These are phyloP conservation scores for Puccinia coronata DNA, from an alignment of 1,284 basidiomycete genomes.

Conservation along the genomic window DNA sequence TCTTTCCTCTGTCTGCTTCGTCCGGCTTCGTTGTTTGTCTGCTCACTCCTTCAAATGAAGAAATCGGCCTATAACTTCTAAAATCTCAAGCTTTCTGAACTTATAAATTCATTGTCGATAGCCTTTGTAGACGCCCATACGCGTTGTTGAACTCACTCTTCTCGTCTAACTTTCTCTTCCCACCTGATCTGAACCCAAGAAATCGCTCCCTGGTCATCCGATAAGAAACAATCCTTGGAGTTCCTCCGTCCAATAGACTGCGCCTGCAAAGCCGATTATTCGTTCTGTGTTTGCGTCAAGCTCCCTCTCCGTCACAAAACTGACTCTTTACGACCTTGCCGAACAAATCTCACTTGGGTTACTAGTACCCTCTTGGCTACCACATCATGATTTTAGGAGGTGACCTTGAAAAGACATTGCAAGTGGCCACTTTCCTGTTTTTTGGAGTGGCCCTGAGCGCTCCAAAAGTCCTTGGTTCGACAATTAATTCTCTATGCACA, in stretches of 20 bases:
- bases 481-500: background rate
- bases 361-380: background rate
- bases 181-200: background rate
- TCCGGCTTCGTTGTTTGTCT: background rate
- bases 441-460: background rate
- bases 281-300: background rate
- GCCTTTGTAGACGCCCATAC: too few relatives aligned
- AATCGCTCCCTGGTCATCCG: background rate
- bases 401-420: background rate
- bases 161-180: background rate
- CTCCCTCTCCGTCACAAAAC: background rate
- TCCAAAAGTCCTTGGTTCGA: background rate
- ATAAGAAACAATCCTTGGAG: background rate
- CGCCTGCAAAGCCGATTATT: background rate
- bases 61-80: background rate
- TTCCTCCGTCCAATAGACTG: background rate
- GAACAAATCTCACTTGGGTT: background rate
- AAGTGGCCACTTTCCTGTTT: background rate
- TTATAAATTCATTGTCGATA: background rate
- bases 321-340: background rate
- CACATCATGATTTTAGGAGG: background rate
- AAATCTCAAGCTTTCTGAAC: background rate
- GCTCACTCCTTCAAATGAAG: slow-evolving; percentile 8
- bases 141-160: background rate
- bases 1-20: background rate